Conservation (phyloP, 2,329 filamentous ascomycete species). For the Malbranchea cinnamomea region DNA sequence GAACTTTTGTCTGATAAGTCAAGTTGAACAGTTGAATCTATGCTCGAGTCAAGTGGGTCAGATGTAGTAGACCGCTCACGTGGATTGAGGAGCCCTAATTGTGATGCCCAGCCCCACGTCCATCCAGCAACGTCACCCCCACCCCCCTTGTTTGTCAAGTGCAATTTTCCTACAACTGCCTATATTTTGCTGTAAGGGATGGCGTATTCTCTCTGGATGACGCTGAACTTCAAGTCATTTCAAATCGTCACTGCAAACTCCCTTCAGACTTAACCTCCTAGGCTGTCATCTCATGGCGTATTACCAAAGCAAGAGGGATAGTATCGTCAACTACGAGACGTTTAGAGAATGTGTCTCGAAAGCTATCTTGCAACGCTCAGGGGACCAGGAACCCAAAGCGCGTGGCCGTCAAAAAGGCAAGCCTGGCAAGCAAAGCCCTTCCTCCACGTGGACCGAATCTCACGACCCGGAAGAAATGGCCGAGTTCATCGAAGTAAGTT, state of each 20-base stretch:
- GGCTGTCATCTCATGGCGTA: neutral
- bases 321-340: constrained; percentile 43
- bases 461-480: constrained; percentile 51
- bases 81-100: too few species aligned
- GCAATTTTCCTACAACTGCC: too few species aligned
- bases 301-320: constrained; percentile 1
- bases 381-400: constrained; percentile 30
- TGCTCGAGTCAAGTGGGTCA: too few species aligned
- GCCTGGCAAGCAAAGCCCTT: constrained; percentile 6
- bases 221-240: too few species aligned
- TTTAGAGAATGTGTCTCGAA: constrained; percentile 64
- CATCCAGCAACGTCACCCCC: too few species aligned
- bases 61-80: too few species aligned
- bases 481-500: constrained; percentile 57
- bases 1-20: too few species aligned
- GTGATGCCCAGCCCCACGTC: too few species aligned
- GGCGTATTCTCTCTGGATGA: too few species aligned
- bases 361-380: constrained; percentile 48
- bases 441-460: constrained; percentile 8
- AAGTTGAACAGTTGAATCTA: too few species aligned
- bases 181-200: too few species aligned
- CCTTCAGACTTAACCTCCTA: neutral
- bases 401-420: constrained; percentile 16
- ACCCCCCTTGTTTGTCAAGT: too few species aligned
- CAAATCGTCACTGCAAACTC: neutral